Evolutionary conservation across 139 green algal genomes (phyloP).

Genomic region (Yamagishiella unicocca): DNA sequence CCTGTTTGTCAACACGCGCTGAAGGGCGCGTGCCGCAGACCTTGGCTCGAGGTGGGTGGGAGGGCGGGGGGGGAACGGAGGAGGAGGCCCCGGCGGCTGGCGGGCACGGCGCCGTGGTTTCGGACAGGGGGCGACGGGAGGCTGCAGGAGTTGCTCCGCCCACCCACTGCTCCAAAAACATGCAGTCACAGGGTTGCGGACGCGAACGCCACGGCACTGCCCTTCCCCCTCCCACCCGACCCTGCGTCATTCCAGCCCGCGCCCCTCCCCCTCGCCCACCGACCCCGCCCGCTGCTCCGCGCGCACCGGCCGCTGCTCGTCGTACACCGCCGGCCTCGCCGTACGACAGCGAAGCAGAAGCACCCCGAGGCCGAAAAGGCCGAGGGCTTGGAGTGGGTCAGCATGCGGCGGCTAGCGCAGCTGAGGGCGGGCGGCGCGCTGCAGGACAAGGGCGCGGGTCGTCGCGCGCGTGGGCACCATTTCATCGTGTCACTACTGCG

Average conservation of each 20-base stretch:
- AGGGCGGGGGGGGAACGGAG: neutral
- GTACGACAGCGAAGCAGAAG: neutral
- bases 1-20: neutral
- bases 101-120: neutral
- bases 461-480: neutral
- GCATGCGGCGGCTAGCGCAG: neutral
- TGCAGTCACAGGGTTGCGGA: neutral
- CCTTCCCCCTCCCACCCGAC: neutral
- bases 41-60: neutral
- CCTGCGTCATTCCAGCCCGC: neutral
- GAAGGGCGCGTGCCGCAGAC: neutral
- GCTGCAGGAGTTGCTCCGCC: no score
- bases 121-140: no score
- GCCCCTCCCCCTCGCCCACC: neutral
- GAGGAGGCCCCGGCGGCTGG: neutral
- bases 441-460: neutral
- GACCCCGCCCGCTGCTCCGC: neutral
- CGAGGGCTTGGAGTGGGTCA: slow-evolving; percentile 8
- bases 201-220: neutral
- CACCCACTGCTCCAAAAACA: no score
- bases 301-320: neutral
- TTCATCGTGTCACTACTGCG: slow-evolving; percentile 13
- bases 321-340: neutral
- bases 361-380: slow-evolving; percentile 35
- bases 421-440: neutral